These are phyloP conservation scores for Sclerotinia borealis DNA, from an alignment of 2,329 filamentous ascomycete species.

Conservation along the genomic window DNA sequence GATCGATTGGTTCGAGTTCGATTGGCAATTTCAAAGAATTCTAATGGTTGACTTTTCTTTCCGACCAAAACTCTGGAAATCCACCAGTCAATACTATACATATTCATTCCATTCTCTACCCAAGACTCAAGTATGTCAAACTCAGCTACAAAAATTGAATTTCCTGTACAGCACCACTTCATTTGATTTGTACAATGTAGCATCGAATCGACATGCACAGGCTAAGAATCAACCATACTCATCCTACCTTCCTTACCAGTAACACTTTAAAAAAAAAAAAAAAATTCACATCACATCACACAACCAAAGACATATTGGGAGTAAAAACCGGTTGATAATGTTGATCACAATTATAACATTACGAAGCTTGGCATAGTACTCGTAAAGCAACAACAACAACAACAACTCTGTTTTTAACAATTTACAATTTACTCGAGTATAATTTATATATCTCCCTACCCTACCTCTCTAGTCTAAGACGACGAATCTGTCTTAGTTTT, in stretches of 20 bases:
- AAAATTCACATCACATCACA: neutral
- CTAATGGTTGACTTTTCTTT: neutral
- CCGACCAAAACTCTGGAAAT: neutral
- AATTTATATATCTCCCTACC: neutral
- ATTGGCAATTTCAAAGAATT: neutral
- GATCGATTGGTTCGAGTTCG: neutral
- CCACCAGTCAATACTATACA: too few species aligned
- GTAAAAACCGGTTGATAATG: neutral
- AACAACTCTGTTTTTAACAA: too few species aligned
- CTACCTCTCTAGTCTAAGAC: neutral
- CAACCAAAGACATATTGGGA: neutral
- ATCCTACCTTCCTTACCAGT: too few species aligned
- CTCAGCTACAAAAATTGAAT: too few species aligned
- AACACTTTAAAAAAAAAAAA: too few species aligned
- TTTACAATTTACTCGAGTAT: neutral
- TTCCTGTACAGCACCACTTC: too few species aligned
- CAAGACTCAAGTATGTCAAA: too few species aligned
- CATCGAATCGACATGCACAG: neutral
- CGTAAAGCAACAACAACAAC: too few species aligned
- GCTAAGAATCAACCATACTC: too few species aligned
- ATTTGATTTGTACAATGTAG: neutral
- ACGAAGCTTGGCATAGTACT: neutral
- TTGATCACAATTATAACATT: constrained; percentile 11
- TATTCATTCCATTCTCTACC: too few species aligned
- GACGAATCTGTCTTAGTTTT: neutral